Evolutionary conservation across 352 stramenopile species (phyloP), one percentile per base, ranked within the genome.

Genomic region (Phytophthora pseudosyringae): DNA sequence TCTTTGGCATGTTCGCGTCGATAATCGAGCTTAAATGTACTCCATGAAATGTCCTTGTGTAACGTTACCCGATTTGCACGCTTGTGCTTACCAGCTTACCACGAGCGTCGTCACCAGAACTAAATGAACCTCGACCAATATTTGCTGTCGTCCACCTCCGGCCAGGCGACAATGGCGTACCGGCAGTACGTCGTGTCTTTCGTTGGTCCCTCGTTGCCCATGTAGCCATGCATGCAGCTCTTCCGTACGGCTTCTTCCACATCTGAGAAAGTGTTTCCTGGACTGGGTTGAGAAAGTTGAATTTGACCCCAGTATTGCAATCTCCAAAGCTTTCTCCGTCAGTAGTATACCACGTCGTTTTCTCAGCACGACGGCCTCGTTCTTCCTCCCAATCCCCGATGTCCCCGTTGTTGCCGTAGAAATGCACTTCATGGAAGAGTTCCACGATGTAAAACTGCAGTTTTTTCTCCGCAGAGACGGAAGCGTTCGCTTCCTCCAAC

Each of bases 201-300:
- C 16, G 16, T 3, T 12, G 18, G 16, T 13, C 32, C 31, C 9
- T 54, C 47, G 13, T 41, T 43, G 5, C 47, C 47, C 18, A 43
- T 28, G 21, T 43, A 41, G 3, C 32, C 47, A 3, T 43, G 10
- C 10, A 33, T 43, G 12, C 32, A 7, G 13, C 31, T 54, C 32
- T 54, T 41, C 47, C 47, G 13, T 33, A 43, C 4, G 47, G 47
- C 12, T 54, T 49, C 25, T 33, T 28, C 47, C 47, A 54, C 6
- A 21, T 12, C 31, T 54, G 31, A 4, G 31, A 18, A 28, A 16
- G 18, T 16, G 47, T 54, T 32, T 54, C 31, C 16, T 21, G 10
- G 16, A 13, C 29, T 8, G 47, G 32, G 32, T 54, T 54, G 16
- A 54, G 32, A 6, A 54, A 43, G 33, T 54, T 54, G 5, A 54